Evolutionary conservation across 768 basidiomycete species (phyloP).

Genomic region (Panaeolus cyanescens): DNA sequence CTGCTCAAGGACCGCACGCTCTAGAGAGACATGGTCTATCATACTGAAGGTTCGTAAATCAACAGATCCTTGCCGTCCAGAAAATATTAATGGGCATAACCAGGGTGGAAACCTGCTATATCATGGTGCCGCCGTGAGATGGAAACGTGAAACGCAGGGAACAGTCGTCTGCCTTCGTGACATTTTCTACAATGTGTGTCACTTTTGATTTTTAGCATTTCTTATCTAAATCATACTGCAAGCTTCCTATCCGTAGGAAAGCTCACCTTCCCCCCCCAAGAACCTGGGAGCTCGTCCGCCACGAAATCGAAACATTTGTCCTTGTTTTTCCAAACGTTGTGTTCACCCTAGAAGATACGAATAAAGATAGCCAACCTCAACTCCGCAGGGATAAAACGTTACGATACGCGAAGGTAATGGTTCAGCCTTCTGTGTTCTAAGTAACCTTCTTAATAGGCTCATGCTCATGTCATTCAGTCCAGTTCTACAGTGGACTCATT

Average conservation of each 20-base stretch:
- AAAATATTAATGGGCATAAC: neutral
- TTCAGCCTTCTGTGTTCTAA: neutral
- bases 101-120: constrained; percentile 73
- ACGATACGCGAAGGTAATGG: constrained; percentile 66
- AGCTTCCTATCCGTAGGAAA: constrained; percentile 82
- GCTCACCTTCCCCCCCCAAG: constrained; percentile 63
- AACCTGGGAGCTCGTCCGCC: constrained; percentile 68
- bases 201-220: neutral
- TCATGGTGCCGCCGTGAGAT: constrained; percentile 70
- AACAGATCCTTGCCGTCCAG: neutral
- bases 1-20: constrained; percentile 66
- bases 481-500: constrained; percentile 67
- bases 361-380: constrained; percentile 32
- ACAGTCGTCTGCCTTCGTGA: constrained; percentile 86
- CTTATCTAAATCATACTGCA: constrained; percentile 10
- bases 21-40: constrained; percentile 70
- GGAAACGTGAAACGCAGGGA: constrained; percentile 72
- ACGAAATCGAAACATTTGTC: constrained; percentile 72
- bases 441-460: neutral
- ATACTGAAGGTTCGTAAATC: constrained; percentile 65
- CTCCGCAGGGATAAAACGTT: constrained; percentile 46
- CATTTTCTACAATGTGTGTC: constrained; percentile 83
- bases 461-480: constrained; percentile 44
- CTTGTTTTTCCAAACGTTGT: constrained; percentile 71
- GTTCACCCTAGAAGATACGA: constrained; percentile 66